A percentile compares a stretch with the other conserved stretches of the same genome.
Evolutionary conservation across 371 early-diverging fungal genomes (phyloP).

Genomic region (Catenaria anguillulae): DNA sequence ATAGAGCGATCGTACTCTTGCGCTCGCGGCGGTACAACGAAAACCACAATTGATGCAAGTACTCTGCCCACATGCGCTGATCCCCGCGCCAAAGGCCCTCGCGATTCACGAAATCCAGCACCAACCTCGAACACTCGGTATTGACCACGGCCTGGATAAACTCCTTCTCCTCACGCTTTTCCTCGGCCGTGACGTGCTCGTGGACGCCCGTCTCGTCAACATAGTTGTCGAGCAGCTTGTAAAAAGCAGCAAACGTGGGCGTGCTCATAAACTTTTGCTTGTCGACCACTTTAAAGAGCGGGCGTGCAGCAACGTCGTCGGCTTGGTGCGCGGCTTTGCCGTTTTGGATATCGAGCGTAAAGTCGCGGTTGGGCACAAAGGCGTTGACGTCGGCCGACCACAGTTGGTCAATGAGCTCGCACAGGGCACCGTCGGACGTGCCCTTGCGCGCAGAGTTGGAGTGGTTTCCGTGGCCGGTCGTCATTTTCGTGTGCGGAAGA

Average conservation of each 20-base stretch:
- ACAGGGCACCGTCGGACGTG: too few species aligned
- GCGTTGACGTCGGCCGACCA: slow-evolving; percentile 1
- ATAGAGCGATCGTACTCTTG: slow-evolving; percentile 16
- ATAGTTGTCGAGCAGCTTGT: slow-evolving; percentile 29
- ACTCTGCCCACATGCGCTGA: neutral
- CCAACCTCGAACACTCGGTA: slow-evolving; percentile 20
- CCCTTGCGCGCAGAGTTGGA: too few species aligned
- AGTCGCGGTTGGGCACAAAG: neutral
- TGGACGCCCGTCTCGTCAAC: slow-evolving; percentile 18
- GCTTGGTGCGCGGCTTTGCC: neutral
- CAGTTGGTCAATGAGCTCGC: neutral
- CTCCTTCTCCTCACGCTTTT: slow-evolving; percentile 17
- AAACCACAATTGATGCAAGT: slow-evolving; percentile 28
- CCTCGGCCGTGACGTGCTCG: slow-evolving; percentile 17
- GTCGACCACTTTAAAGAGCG: slow-evolving; percentile 22
- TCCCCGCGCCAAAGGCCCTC: slow-evolving; percentile 13
- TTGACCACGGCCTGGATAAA: slow-evolving; percentile 22
- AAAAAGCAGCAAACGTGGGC: slow-evolving; percentile 24
- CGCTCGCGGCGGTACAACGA: slow-evolving; percentile 13
- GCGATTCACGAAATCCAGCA: slow-evolving; percentile 19
- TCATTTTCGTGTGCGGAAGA: too few species aligned
- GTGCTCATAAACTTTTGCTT: slow-evolving; percentile 11
- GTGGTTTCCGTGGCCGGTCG: too few species aligned
- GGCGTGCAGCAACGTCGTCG: neutral
- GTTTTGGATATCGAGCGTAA: neutral